A percentile compares a stretch with the other conserved stretches of the same genome.
These are phyloP conservation scores for Passiflora organensis DNA, from an alignment of 345 rosid genomes.

Conservation along the genomic window DNA sequence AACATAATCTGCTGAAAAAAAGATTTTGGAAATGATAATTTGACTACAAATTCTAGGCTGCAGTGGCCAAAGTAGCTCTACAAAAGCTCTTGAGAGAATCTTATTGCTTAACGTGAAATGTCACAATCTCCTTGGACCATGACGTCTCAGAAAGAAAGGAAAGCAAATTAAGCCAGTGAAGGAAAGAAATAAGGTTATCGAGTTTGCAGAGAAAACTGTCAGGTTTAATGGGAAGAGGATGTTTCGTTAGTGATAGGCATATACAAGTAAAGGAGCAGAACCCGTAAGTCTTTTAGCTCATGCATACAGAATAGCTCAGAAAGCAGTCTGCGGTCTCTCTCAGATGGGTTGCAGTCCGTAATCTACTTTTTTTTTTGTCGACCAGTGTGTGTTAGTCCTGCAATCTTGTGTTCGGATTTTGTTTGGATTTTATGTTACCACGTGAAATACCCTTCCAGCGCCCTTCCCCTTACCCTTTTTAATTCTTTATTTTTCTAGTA, in stretches of 20 bases:
- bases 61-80: conserved; percentile 6
- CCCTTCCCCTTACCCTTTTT: background rate
- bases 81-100: conserved; percentile 4
- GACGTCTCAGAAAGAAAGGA: conserved; percentile 8
- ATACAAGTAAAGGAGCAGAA: conserved; percentile 11
- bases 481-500: no score
- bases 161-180: conserved; percentile 10
- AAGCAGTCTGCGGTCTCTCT: conserved; percentile 19
- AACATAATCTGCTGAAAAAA: background rate
- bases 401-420: conserved; percentile 23
- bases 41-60: background rate
- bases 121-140: conserved; percentile 8
- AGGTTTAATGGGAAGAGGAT: background rate
- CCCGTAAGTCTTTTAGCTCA: conserved; percentile 17
- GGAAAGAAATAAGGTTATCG: conserved; percentile 5
- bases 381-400: conserved; percentile 17
- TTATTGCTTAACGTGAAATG: conserved; percentile 4
- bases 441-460: conserved; percentile 12
- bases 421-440: conserved; percentile 24
- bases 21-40: background rate
- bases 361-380: conserved; percentile 30
- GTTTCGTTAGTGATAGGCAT: conserved; percentile 4
- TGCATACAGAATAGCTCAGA: conserved; percentile 15
- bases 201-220: conserved; percentile 12
- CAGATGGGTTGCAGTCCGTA: conserved; percentile 28